Base-by-base conservation (phyloP, 108 stramenopile genomes). In the Cyclostephanos invisitatus region DNA sequence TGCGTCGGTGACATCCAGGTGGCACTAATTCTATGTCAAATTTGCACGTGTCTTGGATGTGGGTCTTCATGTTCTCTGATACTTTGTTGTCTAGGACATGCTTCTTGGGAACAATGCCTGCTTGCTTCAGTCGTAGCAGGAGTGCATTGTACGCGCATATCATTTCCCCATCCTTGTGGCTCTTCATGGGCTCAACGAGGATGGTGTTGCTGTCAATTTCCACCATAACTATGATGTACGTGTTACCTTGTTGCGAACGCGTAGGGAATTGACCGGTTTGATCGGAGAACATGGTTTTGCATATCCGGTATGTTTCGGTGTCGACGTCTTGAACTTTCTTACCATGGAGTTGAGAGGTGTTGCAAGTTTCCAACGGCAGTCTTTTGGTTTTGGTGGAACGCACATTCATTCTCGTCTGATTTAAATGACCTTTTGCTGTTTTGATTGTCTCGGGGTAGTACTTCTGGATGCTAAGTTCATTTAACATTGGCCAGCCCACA, bases 11-110 rank as follows among this genome's bases (percentile, higher is more conserved):
- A 36, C 53, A 48, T 20, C 56, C 47, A 11, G 86, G 77, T 66
- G 86, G 81, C 0, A 69, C 77, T 11, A 83, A 51, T 70, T 87
- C 81, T n/a, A 68, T 67, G 14, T 82, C 29, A 3, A 73, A 24
- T 8, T 73, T 67, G 70, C 15, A 50, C 0, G 50, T 25, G 37
- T 67, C 64, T 5, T 21, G 29, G 21, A 75, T 68, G 67, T 42
- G 28, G 17, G 59, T 24, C 24, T 68, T 68, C 66, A 67, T 54
- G 18, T 15, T 37, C 7, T 67, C 50, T 3, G 54, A 56, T 0
- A 36, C 5, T 20, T 75, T 64, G 60, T 74, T 74, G 54, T 74
- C 73, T 6, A 74, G 49, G 25, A 67, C 44, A n/a, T 74, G 73
- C 32, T 62, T 68, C 15, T 68, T 68, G 0, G 67, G 67, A 12